phyloP scores from a whole-genome alignment of 2,329 filamentous ascomycete species.

The Didymosphaeria variabile region DNA sequence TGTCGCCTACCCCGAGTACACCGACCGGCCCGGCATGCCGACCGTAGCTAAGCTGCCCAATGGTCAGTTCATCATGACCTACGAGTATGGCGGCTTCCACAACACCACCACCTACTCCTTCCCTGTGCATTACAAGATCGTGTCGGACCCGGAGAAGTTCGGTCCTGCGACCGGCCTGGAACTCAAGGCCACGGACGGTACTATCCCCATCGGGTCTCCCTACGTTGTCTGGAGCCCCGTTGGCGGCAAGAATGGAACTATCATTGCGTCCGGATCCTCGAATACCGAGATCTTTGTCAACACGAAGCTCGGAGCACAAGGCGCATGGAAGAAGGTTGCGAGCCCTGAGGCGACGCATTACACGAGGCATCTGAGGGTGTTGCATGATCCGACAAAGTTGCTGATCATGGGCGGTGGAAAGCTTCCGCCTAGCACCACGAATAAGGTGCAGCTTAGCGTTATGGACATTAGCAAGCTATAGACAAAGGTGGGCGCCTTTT shows the following conservation, averaged over 20 bases:
- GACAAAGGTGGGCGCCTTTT: no score
- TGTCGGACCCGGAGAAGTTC: slow-evolving; percentile 58
- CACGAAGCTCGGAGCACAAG: slow-evolving; percentile 52
- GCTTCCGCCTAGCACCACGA: slow-evolving; percentile 44
- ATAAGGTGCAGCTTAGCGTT: slow-evolving; percentile 42
- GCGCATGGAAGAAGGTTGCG: slow-evolving; percentile 56
- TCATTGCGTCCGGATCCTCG: slow-evolving; percentile 57
- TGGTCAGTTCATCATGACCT: slow-evolving; percentile 70
- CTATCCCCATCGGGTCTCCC: slow-evolving; percentile 56
- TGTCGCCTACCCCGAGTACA: slow-evolving; percentile 69
- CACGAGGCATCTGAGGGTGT: slow-evolving; percentile 57
- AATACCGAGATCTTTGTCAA: slow-evolving; percentile 58
- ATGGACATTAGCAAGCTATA: slow-evolving; percentile 42
- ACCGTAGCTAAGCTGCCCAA: slow-evolving; percentile 67
- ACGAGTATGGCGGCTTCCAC: slow-evolving; percentile 67
- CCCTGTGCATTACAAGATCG: slow-evolving; percentile 63
- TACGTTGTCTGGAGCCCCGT: slow-evolving; percentile 63
- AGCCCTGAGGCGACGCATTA: slow-evolving; percentile 56
- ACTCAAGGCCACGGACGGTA: slow-evolving; percentile 58
- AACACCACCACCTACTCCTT: slow-evolving; percentile 52
- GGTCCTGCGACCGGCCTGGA: slow-evolving; percentile 50
- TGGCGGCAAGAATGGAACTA: slow-evolving; percentile 59
- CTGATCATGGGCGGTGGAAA: slow-evolving; percentile 55
- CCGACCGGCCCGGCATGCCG: slow-evolving; percentile 74
- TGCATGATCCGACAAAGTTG: slow-evolving; percentile 51